Evolutionary conservation across 768 basidiomycete species (phyloP).

Genomic region (Boletus pseudo-olivaceus): DNA sequence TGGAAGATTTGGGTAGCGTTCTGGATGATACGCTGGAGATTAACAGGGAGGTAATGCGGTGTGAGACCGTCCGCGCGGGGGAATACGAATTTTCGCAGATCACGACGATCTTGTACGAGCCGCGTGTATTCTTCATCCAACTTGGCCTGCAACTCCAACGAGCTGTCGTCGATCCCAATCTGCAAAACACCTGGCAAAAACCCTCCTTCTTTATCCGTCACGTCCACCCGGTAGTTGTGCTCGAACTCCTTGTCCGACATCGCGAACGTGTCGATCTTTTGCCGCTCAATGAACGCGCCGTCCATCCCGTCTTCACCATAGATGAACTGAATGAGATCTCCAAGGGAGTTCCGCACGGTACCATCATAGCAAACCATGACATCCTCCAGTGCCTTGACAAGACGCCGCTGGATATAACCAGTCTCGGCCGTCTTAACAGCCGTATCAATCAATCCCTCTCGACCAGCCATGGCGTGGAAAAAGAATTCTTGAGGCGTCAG

Average conservation of each 20-base stretch:
- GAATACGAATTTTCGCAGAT: constrained; percentile 84
- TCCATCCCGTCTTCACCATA: constrained; percentile 99
- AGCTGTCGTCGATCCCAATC: constrained; percentile 83
- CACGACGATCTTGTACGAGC: constrained; percentile 67
- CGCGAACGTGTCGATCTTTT: constrained; percentile 86
- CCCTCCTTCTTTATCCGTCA: constrained; percentile 76
- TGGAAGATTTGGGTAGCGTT: constrained; percentile 97
- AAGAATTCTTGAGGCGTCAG: constrained; percentile 98
- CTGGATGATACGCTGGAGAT: constrained; percentile 91
- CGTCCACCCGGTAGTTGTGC: constrained; percentile 91
- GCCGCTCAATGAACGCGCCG: constrained; percentile 94
- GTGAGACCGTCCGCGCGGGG: constrained; percentile 64
- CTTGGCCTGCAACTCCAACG: constrained; percentile 75
- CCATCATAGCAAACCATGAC: constrained; percentile 98
- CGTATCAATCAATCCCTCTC: constrained; percentile 98
- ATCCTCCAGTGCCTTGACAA: constrained; percentile 97
- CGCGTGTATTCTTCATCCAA: constrained; percentile 76
- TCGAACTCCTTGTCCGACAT: constrained; percentile 82
- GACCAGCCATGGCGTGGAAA: constrained; percentile 99
- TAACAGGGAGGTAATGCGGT: constrained; percentile 90
- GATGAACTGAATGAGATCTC: constrained; percentile 92
- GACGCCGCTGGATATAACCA: constrained; percentile 95
- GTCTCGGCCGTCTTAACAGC: constrained; percentile 99
- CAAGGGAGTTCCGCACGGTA: constrained; percentile 94
- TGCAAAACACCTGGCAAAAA: constrained; percentile 80